phyloP scores from a whole-genome alignment of 495 filamentous ascomycete species.

The Penicillium ochrochloron region DNA sequence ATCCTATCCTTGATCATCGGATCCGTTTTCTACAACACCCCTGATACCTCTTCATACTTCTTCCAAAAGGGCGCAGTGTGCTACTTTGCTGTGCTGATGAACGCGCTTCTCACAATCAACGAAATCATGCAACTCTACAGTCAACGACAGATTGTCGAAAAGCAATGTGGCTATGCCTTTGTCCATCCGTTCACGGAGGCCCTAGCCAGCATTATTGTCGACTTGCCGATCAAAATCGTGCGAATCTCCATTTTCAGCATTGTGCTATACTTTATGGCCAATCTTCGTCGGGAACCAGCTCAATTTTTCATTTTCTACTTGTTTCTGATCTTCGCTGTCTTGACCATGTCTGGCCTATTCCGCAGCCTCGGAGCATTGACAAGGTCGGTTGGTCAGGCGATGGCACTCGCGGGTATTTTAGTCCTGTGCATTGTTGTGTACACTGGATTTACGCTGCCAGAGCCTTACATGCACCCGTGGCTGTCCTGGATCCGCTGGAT shows the following conservation, averaged over 20 bases:
- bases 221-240: slow-evolving; percentile 57
- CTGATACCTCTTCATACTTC: slow-evolving; percentile 29
- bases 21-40: slow-evolving; percentile 74
- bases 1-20: slow-evolving; percentile 79
- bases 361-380: slow-evolving; percentile 47
- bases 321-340: slow-evolving; percentile 46
- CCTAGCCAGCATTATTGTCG: slow-evolving; percentile 56
- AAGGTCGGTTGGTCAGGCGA: slow-evolving; percentile 44
- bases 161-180: slow-evolving; percentile 63
- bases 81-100: slow-evolving; percentile 82
- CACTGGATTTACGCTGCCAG: slow-evolving; percentile 47
- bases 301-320: slow-evolving; percentile 65
- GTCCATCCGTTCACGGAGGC: slow-evolving; percentile 64
- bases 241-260: slow-evolving; percentile 52
- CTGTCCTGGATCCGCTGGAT: slow-evolving; percentile 50
- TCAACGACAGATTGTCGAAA: slow-evolving; percentile 63
- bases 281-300: slow-evolving; percentile 45
- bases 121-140: slow-evolving; percentile 63
- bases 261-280: slow-evolving; percentile 59
- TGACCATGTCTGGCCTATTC: slow-evolving; percentile 58
- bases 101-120: slow-evolving; percentile 50
- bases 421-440: slow-evolving; percentile 48
- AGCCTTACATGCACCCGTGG: slow-evolving; percentile 52
- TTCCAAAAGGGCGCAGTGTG: slow-evolving; percentile 66
- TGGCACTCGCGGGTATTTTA: slow-evolving; percentile 48